Base-by-base conservation (phyloP, 2,329 filamentous ascomycete species). In the Alternaria solani region DNA sequence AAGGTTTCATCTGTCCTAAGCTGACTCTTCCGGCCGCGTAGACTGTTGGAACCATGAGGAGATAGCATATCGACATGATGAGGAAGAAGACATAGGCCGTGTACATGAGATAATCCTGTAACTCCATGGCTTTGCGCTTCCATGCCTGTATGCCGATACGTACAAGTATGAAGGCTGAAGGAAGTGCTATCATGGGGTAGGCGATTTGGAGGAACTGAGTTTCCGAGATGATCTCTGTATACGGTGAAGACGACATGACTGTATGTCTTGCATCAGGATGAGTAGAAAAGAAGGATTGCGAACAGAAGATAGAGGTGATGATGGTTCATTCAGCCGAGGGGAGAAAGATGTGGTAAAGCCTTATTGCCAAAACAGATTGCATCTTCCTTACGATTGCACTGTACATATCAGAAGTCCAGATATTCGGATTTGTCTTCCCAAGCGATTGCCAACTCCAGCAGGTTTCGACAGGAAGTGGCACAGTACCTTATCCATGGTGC, bases 1-100 rank as follows among this genome's bases (percentile, higher is more conserved):
- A 78, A 0, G 66, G 59, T 6, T 51, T 41, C 7, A 61, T 67
- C n/a, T 54, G 49, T 6, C 73, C 72, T 7, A 54, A 32, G 26
- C 48, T 38, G 12, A 76, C 70, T 6, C 54, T 69, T 9, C 64
- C 69, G 2, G 77, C 63, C 20, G 66, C 68, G 51, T 71, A 78
- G 20, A 80, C 66, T 3, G 60, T 60, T 0, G 77, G 75, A 2
- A 73, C 66, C 25, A 75, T 67, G 5, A 74, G 66, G 32, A 80
- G 70, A 48, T 80, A 81, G 25, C 77, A 43, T 7, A 63, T 52
- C 14, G 63, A 51, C 43, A 67, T 58, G 11, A 55, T 32, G 41
- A 69, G 49, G 59, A 78, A 66, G 53, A 78, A 75, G 20, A 71
- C 65, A n/a, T 64, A 62, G 2, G 69, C 65, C 1, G 71, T 23